phyloP scores from a whole-genome alignment of 148 eudicot genomes.

The Fagopyrum esculentum region DNA sequence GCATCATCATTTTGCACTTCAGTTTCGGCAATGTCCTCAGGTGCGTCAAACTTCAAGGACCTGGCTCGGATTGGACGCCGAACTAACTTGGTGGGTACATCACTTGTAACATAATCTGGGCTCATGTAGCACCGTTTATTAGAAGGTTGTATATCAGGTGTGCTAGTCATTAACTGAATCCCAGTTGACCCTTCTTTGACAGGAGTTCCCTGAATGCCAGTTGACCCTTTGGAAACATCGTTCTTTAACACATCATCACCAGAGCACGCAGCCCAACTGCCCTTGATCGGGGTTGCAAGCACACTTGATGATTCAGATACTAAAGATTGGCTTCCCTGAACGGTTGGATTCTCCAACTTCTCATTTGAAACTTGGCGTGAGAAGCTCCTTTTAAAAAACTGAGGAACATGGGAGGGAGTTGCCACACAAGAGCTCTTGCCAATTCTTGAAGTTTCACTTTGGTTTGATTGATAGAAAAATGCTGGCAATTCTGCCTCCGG shows the following conservation, averaged over 20 bases:
- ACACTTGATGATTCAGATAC: slow-evolving; percentile 11
- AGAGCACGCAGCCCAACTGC: not conserved
- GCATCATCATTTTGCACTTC: slow-evolving; percentile 15
- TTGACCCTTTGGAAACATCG: not conserved
- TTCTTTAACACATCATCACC: not conserved
- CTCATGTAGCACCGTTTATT: slow-evolving; percentile 56
- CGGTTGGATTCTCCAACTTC: not conserved
- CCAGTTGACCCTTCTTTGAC: slow-evolving; percentile 38
- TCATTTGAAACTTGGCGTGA: slow-evolving; percentile 20
- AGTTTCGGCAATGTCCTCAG: slow-evolving; percentile 23
- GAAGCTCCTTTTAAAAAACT: slow-evolving; percentile 40
- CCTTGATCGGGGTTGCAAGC: slow-evolving; percentile 35
- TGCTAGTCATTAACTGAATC: slow-evolving; percentile 46
- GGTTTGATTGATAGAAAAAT: slow-evolving; percentile 39
- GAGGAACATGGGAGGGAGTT: slow-evolving; percentile 47
- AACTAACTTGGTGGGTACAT: slow-evolving; percentile 34
- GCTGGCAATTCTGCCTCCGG: slow-evolving; percentile 65
- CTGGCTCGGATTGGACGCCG: slow-evolving; percentile 36
- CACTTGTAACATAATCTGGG: slow-evolving; percentile 36
- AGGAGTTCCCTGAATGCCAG: slow-evolving; percentile 34
- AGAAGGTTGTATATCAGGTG: slow-evolving; percentile 45
- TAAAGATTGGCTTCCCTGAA: not conserved
- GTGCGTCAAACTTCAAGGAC: slow-evolving; percentile 58
- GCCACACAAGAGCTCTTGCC: slow-evolving; percentile 14
- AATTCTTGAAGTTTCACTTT: slow-evolving; percentile 15